Conservation (phyloP, 176 grass and related monocot species). For the Phragmites australis region DNA sequence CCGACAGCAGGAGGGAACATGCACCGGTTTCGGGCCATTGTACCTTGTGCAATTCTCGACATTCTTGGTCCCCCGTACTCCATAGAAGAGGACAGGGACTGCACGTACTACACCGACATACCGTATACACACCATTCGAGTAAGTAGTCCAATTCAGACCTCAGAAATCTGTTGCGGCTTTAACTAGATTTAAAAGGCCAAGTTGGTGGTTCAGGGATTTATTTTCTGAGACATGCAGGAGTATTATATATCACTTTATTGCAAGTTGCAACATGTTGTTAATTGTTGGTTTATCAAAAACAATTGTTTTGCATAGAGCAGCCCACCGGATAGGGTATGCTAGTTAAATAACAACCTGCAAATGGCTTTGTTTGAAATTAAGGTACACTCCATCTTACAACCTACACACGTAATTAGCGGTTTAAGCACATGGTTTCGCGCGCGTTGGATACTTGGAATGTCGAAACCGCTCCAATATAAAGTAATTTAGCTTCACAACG, state of each 20-base stretch:
- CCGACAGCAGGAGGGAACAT: conserved; percentile 85
- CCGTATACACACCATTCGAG: conserved; percentile 40
- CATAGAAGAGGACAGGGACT: conserved; percentile 69
- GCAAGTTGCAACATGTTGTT: background rate
- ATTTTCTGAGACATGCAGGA: background rate
- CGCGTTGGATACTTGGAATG: background rate
- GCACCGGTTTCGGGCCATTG: conserved; percentile 65
- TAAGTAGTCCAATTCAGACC: conserved; percentile 36
- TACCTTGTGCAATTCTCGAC: conserved; percentile 66
- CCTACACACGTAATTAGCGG: background rate
- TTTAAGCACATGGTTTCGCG: conserved; percentile 38
- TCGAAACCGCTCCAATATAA: background rate
- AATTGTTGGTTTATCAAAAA: background rate
- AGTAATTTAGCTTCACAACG: background rate
- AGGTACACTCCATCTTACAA: conserved; percentile 8
- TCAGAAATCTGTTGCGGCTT: background rate
- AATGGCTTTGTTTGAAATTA: conserved; percentile 32
- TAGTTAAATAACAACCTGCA: conserved; percentile 17
- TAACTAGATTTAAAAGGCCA: background rate
- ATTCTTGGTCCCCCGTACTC: conserved; percentile 82
- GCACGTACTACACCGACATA: conserved; percentile 69
- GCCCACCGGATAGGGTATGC: conserved; percentile 33
- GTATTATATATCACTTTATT: background rate
- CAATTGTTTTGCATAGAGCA: conserved; percentile 27
- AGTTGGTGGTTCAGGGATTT: background rate